Conservation (phyloP, 73 alveolate genomes). For the Paramecium octaurelia region DNA sequence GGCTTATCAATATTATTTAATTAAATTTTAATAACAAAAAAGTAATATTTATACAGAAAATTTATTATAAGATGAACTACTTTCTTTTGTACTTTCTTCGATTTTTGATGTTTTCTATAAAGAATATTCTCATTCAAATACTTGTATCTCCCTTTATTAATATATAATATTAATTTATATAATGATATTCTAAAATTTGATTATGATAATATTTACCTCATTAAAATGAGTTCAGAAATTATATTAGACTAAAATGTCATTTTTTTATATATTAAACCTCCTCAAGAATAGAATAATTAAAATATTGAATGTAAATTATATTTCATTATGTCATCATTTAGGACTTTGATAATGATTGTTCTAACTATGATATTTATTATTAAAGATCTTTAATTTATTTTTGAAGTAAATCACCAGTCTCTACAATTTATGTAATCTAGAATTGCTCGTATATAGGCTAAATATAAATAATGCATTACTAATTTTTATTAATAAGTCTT, state of each 20-base stretch:
- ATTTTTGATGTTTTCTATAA: too few species aligned
- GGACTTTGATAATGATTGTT: neutral
- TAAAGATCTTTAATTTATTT: neutral
- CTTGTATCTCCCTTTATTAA: too few species aligned
- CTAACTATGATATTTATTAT: neutral
- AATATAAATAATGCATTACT: neutral
- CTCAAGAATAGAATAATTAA: neutral
- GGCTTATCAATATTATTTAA: too few species aligned
- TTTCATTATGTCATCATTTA: neutral
- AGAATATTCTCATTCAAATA: too few species aligned
- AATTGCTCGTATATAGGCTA: neutral
- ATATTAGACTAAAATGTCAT: neutral
- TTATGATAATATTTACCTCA: too few species aligned
- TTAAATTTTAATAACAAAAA: too few species aligned
- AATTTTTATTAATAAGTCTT: neutral
- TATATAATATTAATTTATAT: too few species aligned
- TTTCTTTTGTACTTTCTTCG: too few species aligned
- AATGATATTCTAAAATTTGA: too few species aligned
- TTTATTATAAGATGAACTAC: too few species aligned
- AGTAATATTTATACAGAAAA: too few species aligned
- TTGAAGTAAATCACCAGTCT: neutral
- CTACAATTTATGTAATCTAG: neutral
- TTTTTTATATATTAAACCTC: neutral
- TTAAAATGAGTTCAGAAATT: too few species aligned
- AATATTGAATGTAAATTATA: neutral